Base-by-base conservation (phyloP, 2,329 filamentous ascomycete species). In the Penicillium digitatum region DNA sequence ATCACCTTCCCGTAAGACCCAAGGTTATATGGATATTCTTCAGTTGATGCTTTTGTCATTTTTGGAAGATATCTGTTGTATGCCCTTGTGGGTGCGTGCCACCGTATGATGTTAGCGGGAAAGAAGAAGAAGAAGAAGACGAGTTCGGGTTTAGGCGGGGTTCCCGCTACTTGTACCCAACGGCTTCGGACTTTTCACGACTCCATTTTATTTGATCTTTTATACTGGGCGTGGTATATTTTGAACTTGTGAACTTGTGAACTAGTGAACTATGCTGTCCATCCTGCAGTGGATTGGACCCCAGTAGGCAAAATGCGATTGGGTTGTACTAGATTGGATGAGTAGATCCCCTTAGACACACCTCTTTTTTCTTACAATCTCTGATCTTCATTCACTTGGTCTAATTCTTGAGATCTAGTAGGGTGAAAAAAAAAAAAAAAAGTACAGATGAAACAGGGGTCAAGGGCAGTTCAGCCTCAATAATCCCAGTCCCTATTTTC, bases 1-100 rank as follows among this genome's bases (percentile, higher is more conserved):
- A 74, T 59, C 10, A 57, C 53, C 10, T 71, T 78, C 59, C 74
- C 73, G 40, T 69, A 70, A 8, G 22, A 42, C 16, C 63, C 63
- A 6, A 60, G 38, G 18, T 65, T 48, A 35, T 56, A 65, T 8
- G 51, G 42, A 55, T 65, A 65, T 5, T 56, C 56, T 48, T 47
- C 52, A 43, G 11, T 20, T n/a, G 18, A 49, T 40, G 18, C 32
- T 22, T 22, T 46, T 26, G 32, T 24, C 52, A 55, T 55, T 16
- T 32, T 51, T 11, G 1, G 38, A 9, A 11, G 24, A 31, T 50
- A 32, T n/a, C n/a, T n/a, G n/a, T n/a, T n/a, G n/a, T 53, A 40
- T 29, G 5, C 18, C 32, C 22, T 10, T 22, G 20, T 24, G 18
- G 9, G 45, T 48, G 44, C 20, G 45, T 48, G 44, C 20, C 24